Evolutionary conservation across 768 basidiomycete species (phyloP), one percentile per base, ranked within the genome.

Genomic region (Russula compacta): DNA sequence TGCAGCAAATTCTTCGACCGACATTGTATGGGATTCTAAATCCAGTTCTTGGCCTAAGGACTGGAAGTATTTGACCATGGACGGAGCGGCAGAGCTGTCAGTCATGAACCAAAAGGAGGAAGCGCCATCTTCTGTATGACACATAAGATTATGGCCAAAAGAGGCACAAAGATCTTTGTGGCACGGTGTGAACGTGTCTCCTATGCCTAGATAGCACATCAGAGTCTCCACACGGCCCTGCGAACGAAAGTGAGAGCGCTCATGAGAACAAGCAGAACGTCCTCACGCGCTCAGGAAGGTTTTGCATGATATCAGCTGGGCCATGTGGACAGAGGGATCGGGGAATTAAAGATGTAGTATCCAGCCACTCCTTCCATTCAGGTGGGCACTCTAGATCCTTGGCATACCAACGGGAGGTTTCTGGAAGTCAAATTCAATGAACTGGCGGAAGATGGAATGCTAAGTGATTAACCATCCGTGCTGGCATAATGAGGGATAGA

Each of bases 71-170:
- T 74, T 70, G 0, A 82, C 74, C 5, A 81, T 86, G 10, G 68
- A 71, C 10, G 78, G 75, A 14, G 86, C 82, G 60, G 78, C 80
- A 0, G 81, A 76, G 32, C 82, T 77, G 61, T 78, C 75, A 2
- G 91, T 90, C 87, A 93, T 89, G 72, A 92, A 92, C 91, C 90
- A 92, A 68, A 84, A 89, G 1, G 89, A 85, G 1, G 84, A 86
- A 0, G 85, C 89, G 43, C 73, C 78, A 24, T 83, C 73, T 68
- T 89, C 87, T 0, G 90, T 82, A 69, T 87, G 86, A 67, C 85
- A 86, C 90, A 93, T 92, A 21, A 93, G 73, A 69, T 93, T 93
- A 57, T 92, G 90, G 10, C 91, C 90, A 6, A 86, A 85, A 4
- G 89, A 91, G 1, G 82, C 89, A 67, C 90, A 93, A 0, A 86